Base-by-base conservation (phyloP, 2,329 filamentous ascomycete genomes). In the Fusarium sp. region DNA sequence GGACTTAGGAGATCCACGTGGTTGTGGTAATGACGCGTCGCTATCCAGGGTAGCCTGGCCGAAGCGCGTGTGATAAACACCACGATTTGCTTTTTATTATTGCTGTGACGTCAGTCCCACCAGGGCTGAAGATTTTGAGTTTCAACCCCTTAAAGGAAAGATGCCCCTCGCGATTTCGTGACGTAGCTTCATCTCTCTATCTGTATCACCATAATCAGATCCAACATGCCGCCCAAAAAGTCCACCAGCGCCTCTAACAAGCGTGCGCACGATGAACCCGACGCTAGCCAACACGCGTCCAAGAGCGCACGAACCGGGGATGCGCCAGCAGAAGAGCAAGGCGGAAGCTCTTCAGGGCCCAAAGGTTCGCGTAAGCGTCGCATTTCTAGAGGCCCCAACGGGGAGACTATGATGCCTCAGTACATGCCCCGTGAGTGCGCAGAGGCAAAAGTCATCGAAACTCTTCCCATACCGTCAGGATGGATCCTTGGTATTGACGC, bases 401-500 rank as follows among this genome's bases (percentile, higher is more conserved):
- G 67, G 15, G 61, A 70, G 46, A 14, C 14, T 2, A 52, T 71
- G 28, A 57, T 73, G 28, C 68, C 70, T 5, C 39, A 45, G n/a
- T 7, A 54, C n/a, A 45, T 72, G 41, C 70, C 70, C 1, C 10
- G 5, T 2, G 70, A 72, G 33, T 71, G 62, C 33, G 20, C 15
- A 28, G 26, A 65, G 6, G 28, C 22, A n/a, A 20, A 63, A 1
- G 44, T 26, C 15, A 47, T 71, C 33, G 19, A 49, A 11, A 63
- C 52, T 14, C 44, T 71, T 8, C 51, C 55, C 20, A 59, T 72
- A 19, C 67, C 70, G 5, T 14, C 15, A 1, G 20, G 54, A 20
- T 71, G 70, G 65, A 35, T 71, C 2, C 3, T 3, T 5, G 50
- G 4, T 19, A 56, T 74, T 40, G 71, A 74, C 43, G 71, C 52